phyloP scores from a whole-genome alignment of 208 protist genomes.

The Trypanosoma mega region DNA sequence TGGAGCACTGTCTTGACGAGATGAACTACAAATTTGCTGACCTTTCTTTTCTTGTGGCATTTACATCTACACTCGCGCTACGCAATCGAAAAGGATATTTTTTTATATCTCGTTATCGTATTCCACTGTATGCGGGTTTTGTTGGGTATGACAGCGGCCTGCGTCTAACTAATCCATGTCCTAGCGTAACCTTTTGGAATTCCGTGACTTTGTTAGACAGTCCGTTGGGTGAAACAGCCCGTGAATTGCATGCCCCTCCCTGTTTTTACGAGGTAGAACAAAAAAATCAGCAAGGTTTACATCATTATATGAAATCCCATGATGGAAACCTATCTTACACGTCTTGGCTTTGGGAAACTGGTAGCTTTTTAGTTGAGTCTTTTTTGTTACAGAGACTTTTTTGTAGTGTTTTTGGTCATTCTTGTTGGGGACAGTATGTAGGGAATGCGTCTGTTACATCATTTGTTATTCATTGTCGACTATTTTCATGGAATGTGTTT shows the following conservation, averaged over 20 bases:
- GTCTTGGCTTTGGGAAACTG: conserved; percentile 29
- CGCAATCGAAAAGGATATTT: conserved; percentile 29
- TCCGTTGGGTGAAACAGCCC: conserved; percentile 53
- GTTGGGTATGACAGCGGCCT: conserved; percentile 71
- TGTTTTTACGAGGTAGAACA: conserved; percentile 57
- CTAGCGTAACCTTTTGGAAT: conserved; percentile 76
- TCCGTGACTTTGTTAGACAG: conserved; percentile 56
- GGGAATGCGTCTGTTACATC: conserved; percentile 33
- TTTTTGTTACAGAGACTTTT: conserved; percentile 43
- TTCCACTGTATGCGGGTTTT: conserved; percentile 68
- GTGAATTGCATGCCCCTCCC: conserved; percentile 46
- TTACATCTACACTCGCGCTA: conserved; percentile 39
- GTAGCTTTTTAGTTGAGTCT: conserved; percentile 34
- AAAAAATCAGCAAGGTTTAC: neutral
- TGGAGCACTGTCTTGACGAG: conserved; percentile 74
- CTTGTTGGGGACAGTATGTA: conserved; percentile 36
- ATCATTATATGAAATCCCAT: no score
- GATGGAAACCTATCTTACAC: conserved; percentile 21
- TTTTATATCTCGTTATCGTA: conserved; percentile 42
- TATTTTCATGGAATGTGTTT: conserved; percentile 58
- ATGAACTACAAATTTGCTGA: conserved; percentile 81
- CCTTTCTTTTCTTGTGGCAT: conserved; percentile 60
- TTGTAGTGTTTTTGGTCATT: conserved; percentile 43
- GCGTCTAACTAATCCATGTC: conserved; percentile 41
- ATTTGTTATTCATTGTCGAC: conserved; percentile 63